Conservation (phyloP, 768 basidiomycete genomes). For the Mycena rosella region DNA sequence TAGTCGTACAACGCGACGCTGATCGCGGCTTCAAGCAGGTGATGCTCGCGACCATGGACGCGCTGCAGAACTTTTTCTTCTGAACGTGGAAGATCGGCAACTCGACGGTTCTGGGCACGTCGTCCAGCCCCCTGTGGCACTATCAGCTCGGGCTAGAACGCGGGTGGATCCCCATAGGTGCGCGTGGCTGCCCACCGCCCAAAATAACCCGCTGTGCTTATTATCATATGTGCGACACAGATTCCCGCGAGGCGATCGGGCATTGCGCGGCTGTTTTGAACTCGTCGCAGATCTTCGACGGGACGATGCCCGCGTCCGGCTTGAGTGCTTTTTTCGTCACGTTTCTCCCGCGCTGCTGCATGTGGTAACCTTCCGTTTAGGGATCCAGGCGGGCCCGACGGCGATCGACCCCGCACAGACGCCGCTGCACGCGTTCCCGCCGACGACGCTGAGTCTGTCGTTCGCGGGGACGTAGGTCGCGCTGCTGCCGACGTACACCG, state of each 20-base stretch:
- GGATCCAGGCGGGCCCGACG: conserved; percentile 64
- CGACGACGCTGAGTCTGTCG: conserved; percentile 66
- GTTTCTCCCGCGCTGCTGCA: background rate
- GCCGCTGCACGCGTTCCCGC: conserved; percentile 71
- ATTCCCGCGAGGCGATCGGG: conserved; percentile 61
- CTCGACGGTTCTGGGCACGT: conserved; percentile 75
- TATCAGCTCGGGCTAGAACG: conserved; percentile 88
- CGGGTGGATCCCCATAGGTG: conserved; percentile 89
- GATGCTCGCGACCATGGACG: conserved; percentile 87
- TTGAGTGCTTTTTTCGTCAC: conserved; percentile 42
- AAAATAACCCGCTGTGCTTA: conserved; percentile 2
- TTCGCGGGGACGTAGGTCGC: conserved; percentile 65
- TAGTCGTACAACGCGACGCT: conserved; percentile 69
- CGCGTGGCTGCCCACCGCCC: conserved; percentile 46
- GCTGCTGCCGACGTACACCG: conserved; percentile 77
- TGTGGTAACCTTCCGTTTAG: conserved; percentile 9
- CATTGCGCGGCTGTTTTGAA: conserved; percentile 55
- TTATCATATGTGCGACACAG: too few species aligned
- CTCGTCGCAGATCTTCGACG: conserved; percentile 61
- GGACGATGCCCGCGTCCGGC: conserved; percentile 72
- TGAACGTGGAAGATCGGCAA: conserved; percentile 98
- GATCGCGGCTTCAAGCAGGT: conserved; percentile 74
- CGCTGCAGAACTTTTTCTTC: conserved; percentile 94
- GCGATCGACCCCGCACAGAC: conserved; percentile 67
- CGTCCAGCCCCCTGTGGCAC: conserved; percentile 86